A percentile compares a stretch with the other conserved stretches of the same genome.
Evolutionary conservation across 139 green algal species (phyloP).

Genomic region (Chlamydomonas sphaeroides): DNA sequence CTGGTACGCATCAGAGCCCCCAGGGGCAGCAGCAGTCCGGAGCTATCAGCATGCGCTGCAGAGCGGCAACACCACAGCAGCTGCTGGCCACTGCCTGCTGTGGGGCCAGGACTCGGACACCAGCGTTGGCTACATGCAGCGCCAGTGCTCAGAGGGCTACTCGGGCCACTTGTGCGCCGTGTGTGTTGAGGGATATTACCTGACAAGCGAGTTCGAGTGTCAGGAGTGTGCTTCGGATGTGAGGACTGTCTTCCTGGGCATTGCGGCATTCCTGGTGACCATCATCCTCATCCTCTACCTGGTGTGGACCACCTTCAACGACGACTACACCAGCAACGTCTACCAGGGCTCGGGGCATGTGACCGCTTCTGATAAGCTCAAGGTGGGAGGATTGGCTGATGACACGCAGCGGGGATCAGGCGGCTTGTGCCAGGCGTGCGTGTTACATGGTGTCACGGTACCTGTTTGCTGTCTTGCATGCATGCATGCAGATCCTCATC

Average conservation of each 20-base stretch:
- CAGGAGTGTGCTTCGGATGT: not conserved
- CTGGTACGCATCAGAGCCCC: not conserved
- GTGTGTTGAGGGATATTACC: not conserved
- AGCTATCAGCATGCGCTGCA: too few species aligned
- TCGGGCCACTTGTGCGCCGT: not conserved
- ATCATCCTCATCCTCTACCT: not conserved
- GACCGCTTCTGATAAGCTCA: too few species aligned
- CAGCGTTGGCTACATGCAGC: not conserved
- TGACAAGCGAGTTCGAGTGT: not conserved
- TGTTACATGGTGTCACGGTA: too few species aligned
- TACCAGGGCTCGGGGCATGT: too few species aligned
- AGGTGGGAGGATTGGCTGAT: too few species aligned
- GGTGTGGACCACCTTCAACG: not conserved
- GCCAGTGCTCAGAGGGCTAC: conserved; percentile 4
- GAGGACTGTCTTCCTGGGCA: not conserved
- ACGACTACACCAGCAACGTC: not conserved
- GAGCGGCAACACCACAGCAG: not conserved
- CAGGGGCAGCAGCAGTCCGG: too few species aligned
- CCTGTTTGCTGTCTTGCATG: too few species aligned
- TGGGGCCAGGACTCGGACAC: not conserved
- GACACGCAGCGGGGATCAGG: too few species aligned
- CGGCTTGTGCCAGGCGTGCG: too few species aligned
- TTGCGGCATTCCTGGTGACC: not conserved
- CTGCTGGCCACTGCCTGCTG: not conserved
- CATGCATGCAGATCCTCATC: too few species aligned